Base-by-base conservation (phyloP, 2,329 filamentous ascomycete species). In the Exophiala spinifera region DNA sequence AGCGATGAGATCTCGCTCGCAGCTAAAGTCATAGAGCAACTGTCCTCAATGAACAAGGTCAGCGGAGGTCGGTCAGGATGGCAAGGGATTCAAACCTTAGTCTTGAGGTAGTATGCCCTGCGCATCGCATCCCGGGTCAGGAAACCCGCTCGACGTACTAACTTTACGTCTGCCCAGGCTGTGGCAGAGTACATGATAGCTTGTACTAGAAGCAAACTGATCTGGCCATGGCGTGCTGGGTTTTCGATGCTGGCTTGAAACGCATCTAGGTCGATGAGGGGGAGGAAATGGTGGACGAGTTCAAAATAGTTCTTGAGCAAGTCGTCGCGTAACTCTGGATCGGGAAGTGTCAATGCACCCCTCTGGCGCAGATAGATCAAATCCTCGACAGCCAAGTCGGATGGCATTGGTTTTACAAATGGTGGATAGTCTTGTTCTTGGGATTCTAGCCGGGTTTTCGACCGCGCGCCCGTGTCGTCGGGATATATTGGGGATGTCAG, bases 231-330 rank as follows among this genome's bases (percentile, higher is more conserved):
- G 95, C 1, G 91, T 91, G 14, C 87, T 89, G 48, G 85, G 82
- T 39, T 81, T 83, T 39, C 96, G 77, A 74, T 89, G 3, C 67
- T 69, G 51, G 70, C 70, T 10, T 84, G 65, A 52, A 84, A 81
- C 20, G 84, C 80, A 60, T 82, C 78, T 43, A 85, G 62, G 55
- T 85, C 89, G 58, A 96, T 74, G 33, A 96, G 76, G 21, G 91
- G 91, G 91, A 96, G 96, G 69, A 89, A 96, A 1, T 91, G 89
- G 69, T 96, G 87, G 7, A 96, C 89, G 68, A 87, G 95, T 72
- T 95, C 88, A 58, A 92, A 79, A 65, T 94, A 96, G 23, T 84
- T 84, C 64, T 85, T 84, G 14, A 96, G 75, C 37, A 96, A 78
- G 54, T 90, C 89, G 68, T 87, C 88, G 65, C 92, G 87, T 31